Base-by-base conservation (phyloP, 1,284 basidiomycete genomes). In the Leccinum fallax region DNA sequence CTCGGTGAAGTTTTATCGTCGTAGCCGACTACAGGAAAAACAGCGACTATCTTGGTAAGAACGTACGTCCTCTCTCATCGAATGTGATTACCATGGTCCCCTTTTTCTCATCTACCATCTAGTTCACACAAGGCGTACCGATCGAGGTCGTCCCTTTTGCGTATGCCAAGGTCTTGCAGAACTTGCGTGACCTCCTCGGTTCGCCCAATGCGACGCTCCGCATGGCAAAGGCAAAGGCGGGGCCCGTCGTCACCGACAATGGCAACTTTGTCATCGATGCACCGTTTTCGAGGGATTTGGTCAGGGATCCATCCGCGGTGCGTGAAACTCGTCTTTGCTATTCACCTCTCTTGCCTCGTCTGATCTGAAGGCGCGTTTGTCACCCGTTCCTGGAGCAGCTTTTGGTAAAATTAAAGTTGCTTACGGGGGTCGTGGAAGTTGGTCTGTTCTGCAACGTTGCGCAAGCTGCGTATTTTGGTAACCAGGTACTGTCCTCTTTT, bases 11-110 rank as follows among this genome's bases (percentile, higher is more conserved):
- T 52, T 98, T 97, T 80, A 82, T 98, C 73, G 84, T 98, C 54
- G 97, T 99, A 51, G 97, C 97, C 55, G 97, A 99, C 77, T 94
- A 92, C 79, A 87, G 97, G 67, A 99, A 97, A 80, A 95, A 98
- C 71, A 89, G 90, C 8, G 79, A 87, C 59, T 83, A 88, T 46
- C 84, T 99, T 16, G 95, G 97, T 3, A 90, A 89, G 28, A 92
- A 84, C 72, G 93, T 95, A 71, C 65, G 90, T 82, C 4, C 5
- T 2, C 26, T 56, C 46, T 46, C n/a, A 34, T 53, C 1, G 51
- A 52, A 10, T 15, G 2, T 38, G 56, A 28, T 59, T 30, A 16
- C 48, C 26, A 46, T 30, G 21, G 11, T 48, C 36, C 52, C 62
- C 19, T 58, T 10, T 54, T 58, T 30, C 53, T 54, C 54, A 26